phyloP scores from a whole-genome alignment of 140 eudicot species.

The Anethum foeniculum region DNA sequence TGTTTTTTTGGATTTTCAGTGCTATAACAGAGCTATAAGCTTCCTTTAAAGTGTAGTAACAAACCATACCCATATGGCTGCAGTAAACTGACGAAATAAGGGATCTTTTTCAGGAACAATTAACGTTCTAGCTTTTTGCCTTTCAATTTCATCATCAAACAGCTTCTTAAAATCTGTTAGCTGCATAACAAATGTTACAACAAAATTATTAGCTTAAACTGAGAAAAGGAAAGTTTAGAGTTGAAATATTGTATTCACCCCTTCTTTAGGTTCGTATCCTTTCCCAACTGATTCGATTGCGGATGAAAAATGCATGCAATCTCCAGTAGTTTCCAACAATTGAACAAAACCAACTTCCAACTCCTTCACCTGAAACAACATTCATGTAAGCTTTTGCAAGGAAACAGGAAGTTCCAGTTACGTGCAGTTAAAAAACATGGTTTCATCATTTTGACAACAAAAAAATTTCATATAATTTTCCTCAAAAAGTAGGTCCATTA shows the following conservation, averaged over 20 bases:
- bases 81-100: slow-evolving; percentile 63
- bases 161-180: slow-evolving; percentile 60
- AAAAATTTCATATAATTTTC: not conserved
- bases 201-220: not conserved
- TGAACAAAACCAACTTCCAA: slow-evolving; percentile 59
- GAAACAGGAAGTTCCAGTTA: not conserved
- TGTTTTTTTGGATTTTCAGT: not conserved
- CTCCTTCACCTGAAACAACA: slow-evolving; percentile 56
- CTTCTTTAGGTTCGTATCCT: slow-evolving; percentile 42
- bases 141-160: slow-evolving; percentile 49
- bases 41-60: not conserved
- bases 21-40: not conserved
- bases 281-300: slow-evolving; percentile 58
- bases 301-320: slow-evolving; percentile 51
- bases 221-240: not conserved
- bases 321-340: slow-evolving; percentile 54
- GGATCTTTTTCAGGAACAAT: slow-evolving; percentile 41
- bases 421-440: not conserved
- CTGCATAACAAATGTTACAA: slow-evolving; percentile 29
- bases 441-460: not conserved
- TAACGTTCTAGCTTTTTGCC: slow-evolving; percentile 35
- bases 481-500: not conserved
- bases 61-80: slow-evolving; percentile 81
- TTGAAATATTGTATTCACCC: slow-evolving; percentile 29
- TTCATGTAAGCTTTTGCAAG: not conserved